A percentile compares a stretch with the other conserved stretches of the same genome.
Evolutionary conservation across 1,284 basidiomycete genomes (phyloP).

Genomic region (Fomitopsis palustris): DNA sequence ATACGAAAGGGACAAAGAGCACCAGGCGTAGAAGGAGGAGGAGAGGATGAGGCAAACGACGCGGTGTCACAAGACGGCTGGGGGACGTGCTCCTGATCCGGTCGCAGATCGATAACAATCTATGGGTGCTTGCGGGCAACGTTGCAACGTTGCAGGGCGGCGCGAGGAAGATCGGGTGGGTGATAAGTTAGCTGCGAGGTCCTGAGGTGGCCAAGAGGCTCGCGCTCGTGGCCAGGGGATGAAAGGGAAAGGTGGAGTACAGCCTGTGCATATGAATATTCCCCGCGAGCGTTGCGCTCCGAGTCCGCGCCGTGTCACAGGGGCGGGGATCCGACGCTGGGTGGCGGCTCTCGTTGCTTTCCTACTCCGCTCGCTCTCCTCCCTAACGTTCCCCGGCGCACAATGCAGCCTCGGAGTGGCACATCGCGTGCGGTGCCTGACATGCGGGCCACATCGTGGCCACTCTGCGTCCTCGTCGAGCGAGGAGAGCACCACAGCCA

Average conservation of each 20-base stretch:
- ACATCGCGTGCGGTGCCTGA: too few species aligned
- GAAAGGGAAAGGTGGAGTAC: background rate
- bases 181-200: conserved; percentile 10
- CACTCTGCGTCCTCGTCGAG: background rate
- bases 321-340: background rate
- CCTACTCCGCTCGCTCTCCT: background rate
- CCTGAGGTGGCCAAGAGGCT: conserved; percentile 10
- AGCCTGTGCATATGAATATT: background rate
- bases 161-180: conserved; percentile 15
- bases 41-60: conserved; percentile 12
- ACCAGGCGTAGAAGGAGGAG: conserved; percentile 20
- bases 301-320: conserved; percentile 2
- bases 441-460: background rate
- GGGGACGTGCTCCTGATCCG: conserved; percentile 22
- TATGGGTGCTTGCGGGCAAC: conserved; percentile 3
- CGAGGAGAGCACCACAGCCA: background rate
- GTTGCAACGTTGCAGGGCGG: conserved; percentile 2
- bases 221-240: background rate
- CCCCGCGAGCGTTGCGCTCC: background rate
- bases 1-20: conserved; percentile 17
- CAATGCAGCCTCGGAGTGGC: background rate
- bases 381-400: background rate
- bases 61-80: conserved; percentile 24
- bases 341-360: background rate
- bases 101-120: conserved; percentile 28